These are phyloP conservation scores for Yarrowia sp. DNA, from an alignment of 805 yeast genomes.

Conservation along the genomic window DNA sequence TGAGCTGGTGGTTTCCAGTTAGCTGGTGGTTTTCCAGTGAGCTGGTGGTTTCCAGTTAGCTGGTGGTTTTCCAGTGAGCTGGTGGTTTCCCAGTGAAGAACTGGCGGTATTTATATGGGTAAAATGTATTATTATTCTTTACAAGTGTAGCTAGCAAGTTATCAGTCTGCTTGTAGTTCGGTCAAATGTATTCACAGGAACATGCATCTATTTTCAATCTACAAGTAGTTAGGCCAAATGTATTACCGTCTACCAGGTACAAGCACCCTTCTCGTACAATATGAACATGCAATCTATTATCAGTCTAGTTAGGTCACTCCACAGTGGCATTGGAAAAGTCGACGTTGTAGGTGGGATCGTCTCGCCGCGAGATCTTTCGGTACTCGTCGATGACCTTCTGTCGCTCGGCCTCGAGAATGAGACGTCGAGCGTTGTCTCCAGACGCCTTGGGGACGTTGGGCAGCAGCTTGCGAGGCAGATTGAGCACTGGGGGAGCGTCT, in stretches of 20 bases:
- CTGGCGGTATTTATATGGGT: slow-evolving; percentile 1
- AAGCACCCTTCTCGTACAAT: too few species aligned
- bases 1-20: background rate
- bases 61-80: slow-evolving; percentile 31
- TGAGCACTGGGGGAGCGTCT: slow-evolving; percentile 44
- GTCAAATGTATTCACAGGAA: too few species aligned
- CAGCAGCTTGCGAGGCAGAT: slow-evolving; percentile 36
- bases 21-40: slow-evolving; percentile 33
- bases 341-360: slow-evolving; percentile 19
- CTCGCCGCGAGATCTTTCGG: slow-evolving; percentile 35
- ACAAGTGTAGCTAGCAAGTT: background rate
- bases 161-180: too few species aligned
- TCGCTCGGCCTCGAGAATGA: slow-evolving; percentile 42
- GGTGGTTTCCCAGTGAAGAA: too few species aligned
- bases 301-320: background rate
- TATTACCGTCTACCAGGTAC: too few species aligned
- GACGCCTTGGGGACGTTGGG: slow-evolving; percentile 44
- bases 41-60: too few species aligned
- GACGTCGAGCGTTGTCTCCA: slow-evolving; percentile 42
- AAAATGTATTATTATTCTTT: background rate
- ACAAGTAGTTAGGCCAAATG: too few species aligned
- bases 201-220: too few species aligned
- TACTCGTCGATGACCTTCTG: slow-evolving; percentile 40
- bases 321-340: slow-evolving; percentile 17
- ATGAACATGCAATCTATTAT: background rate